These are phyloP conservation scores for Aspergillus sp. DNA, from an alignment of 2,329 filamentous ascomycete genomes.

Conservation along the genomic window DNA sequence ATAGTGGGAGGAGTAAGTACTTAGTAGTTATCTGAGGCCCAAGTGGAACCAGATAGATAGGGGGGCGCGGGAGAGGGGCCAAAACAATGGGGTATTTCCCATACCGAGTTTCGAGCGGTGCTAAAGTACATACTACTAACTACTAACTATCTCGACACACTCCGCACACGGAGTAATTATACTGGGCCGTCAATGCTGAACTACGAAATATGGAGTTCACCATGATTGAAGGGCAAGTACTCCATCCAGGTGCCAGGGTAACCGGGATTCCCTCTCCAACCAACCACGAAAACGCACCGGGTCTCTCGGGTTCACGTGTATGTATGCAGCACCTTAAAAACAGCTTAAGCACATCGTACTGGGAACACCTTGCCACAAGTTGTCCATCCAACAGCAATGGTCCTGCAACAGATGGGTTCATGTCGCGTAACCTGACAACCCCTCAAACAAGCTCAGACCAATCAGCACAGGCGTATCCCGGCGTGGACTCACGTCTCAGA, in stretches of 20 bases:
- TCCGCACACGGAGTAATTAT: not conserved
- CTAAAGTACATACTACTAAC: not conserved
- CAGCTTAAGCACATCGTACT: conserved; percentile 1
- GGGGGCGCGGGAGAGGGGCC: not conserved
- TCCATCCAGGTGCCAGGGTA: not conserved
- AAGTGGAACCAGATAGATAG: not conserved
- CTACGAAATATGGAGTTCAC: not conserved
- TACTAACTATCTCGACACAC: not conserved
- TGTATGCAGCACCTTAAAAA: conserved; percentile 10
- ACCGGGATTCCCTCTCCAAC: not conserved
- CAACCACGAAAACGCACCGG: not conserved
- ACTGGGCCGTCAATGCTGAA: not conserved
- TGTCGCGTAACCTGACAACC: conserved; percentile 8
- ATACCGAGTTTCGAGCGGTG: not conserved
- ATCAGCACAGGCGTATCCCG: conserved; percentile 10
- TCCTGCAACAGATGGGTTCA: not conserved
- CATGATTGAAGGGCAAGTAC: not conserved
- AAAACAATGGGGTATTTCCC: not conserved
- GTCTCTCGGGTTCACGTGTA: conserved; percentile 16
- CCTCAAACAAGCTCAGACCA: conserved; percentile 13
- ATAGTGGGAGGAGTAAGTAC: too few relatives aligned
- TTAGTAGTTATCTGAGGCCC: not conserved
- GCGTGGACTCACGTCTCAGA: not conserved
- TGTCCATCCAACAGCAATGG: not conserved
- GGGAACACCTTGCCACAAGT: not conserved